phyloP scores from a whole-genome alignment of 345 rosid species.

The Dovyalis caffra region DNA sequence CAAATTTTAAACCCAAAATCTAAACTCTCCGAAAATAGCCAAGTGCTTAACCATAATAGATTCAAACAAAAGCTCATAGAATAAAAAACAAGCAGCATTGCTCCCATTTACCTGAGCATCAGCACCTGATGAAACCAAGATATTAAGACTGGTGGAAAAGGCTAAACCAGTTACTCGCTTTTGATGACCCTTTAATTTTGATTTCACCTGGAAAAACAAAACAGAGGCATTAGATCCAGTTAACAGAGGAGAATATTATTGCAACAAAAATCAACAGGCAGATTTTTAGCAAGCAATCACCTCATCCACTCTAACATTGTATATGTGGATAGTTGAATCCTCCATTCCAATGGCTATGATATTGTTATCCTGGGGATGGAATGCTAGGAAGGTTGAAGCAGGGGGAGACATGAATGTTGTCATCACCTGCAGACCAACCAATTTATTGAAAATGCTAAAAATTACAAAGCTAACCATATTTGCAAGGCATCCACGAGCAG shows the following conservation, averaged over 20 bases:
- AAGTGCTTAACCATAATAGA: background rate
- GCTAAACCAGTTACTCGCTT: slow-evolving; percentile 83
- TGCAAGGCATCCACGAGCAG: background rate
- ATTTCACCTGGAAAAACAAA: slow-evolving; percentile 57
- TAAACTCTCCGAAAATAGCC: background rate
- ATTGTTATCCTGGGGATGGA: slow-evolving; percentile 86
- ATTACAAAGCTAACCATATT: background rate
- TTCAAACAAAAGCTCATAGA: background rate
- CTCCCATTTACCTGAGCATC: slow-evolving; percentile 75
- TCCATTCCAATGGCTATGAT: slow-evolving; percentile 90
- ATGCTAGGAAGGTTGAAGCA: slow-evolving; percentile 79
- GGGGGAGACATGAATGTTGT: slow-evolving; percentile 87
- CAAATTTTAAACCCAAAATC: background rate
- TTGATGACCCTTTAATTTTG: slow-evolving; percentile 85
- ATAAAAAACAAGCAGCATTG: background rate
- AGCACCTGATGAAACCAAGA: slow-evolving; percentile 91
- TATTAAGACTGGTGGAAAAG: slow-evolving; percentile 64
- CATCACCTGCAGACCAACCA: slow-evolving; percentile 60
- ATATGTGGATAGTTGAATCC: slow-evolving; percentile 79
- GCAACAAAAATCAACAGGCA: background rate
- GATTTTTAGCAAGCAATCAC: slow-evolving; percentile 31
- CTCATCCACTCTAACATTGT: slow-evolving; percentile 82
- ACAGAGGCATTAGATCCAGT: background rate
- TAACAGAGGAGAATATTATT: background rate
- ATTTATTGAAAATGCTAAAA: background rate